phyloP scores from a whole-genome alignment of 1,284 basidiomycete species.

The Leccinum subrobustum region DNA sequence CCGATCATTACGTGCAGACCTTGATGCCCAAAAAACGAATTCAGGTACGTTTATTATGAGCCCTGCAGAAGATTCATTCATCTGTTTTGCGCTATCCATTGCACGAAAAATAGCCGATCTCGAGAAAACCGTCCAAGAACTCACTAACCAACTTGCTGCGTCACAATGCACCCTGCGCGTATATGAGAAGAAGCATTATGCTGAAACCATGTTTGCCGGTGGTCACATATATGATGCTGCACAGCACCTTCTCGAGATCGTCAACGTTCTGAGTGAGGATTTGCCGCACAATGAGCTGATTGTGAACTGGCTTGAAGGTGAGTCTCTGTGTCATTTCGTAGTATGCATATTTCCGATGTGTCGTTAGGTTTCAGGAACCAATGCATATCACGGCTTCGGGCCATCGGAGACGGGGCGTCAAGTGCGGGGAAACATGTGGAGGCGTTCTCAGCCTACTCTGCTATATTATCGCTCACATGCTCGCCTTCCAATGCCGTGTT shows the following conservation, averaged over 20 bases:
- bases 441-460: too few relatives aligned
- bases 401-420: too few relatives aligned
- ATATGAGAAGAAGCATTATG: not conserved
- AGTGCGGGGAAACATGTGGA: too few relatives aligned
- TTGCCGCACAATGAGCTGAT: not conserved
- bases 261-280: too few relatives aligned
- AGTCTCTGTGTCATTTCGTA: not conserved
- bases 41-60: not conserved
- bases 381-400: too few relatives aligned
- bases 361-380: too few relatives aligned
- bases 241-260: too few relatives aligned
- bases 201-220: not conserved
- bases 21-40: not conserved
- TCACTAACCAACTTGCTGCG: not conserved
- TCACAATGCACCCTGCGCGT: not conserved
- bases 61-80: not conserved
- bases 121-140: not conserved
- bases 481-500: too few relatives aligned
- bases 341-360: not conserved
- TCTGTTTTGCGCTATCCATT: not conserved
- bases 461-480: too few relatives aligned
- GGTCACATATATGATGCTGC: not conserved
- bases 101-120: not conserved
- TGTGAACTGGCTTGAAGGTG: not conserved
- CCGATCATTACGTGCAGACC: not conserved